phyloP scores from a whole-genome alignment of 2,329 filamentous ascomycete species.

The Hypocrella siamensis region DNA sequence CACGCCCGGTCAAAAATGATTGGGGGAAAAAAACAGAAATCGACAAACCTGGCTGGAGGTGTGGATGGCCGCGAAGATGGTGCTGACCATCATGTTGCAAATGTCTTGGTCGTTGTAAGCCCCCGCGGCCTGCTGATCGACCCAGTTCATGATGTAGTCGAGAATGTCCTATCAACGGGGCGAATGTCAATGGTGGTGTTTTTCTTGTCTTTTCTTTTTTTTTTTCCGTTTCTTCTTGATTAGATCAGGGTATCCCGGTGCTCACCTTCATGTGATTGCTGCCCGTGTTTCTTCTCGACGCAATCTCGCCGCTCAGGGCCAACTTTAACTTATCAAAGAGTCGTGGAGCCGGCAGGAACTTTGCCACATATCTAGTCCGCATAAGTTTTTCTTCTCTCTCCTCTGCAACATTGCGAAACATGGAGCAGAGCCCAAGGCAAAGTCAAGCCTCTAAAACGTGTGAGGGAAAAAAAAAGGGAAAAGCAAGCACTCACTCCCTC shows the following conservation, averaged over 20 bases:
- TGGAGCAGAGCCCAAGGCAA: neutral
- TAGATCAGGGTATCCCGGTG: neutral
- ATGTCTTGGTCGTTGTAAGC: conserved; percentile 3
- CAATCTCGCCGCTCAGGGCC: conserved; percentile 3
- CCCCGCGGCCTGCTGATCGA: conserved; percentile 1
- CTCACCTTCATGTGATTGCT: conserved; percentile 5
- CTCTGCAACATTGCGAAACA: neutral
- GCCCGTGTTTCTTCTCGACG: conserved; percentile 1
- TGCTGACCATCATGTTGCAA: conserved; percentile 4
- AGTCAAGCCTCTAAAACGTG: too few relatives aligned
- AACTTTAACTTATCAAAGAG: conserved; percentile 2
- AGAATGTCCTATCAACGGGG: conserved; percentile 7
- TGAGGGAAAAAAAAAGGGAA: neutral
- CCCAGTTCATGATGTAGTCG: conserved; percentile 5
- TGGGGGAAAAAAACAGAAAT: too few relatives aligned
- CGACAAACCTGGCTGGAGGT: conserved; percentile 6
- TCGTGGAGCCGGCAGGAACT: conserved; percentile 1
- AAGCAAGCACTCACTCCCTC: conserved; percentile 1
- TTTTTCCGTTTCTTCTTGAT: neutral
- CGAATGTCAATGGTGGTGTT: too few relatives aligned
- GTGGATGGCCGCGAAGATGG: conserved; percentile 5
- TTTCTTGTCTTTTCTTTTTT: too few relatives aligned
- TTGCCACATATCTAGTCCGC: conserved; percentile 3
- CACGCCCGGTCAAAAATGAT: too few relatives aligned
- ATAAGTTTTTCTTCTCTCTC: too few relatives aligned